A percentile compares a stretch with the other conserved stretches of the same genome.
Conservation (phyloP, 2,329 filamentous ascomycete genomes). For the Aureobasidium namibiae region DNA sequence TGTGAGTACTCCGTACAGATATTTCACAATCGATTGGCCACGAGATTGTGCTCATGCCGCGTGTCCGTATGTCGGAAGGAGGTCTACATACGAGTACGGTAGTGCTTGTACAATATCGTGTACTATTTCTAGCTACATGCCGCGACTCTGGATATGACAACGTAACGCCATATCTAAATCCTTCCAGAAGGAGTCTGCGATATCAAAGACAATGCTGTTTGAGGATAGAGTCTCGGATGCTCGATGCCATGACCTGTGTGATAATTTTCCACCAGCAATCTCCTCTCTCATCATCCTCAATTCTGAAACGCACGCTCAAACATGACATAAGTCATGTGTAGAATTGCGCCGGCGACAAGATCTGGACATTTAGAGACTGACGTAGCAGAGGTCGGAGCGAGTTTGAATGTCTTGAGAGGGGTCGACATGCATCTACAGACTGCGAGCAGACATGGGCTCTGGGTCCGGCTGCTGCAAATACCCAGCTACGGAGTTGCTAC, state of each 20-base stretch:
- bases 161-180: neutral
- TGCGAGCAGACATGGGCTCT: neutral
- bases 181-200: constrained; percentile 4
- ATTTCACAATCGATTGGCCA: neutral
- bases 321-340: constrained; percentile 1
- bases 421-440: neutral
- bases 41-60: neutral
- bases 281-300: neutral
- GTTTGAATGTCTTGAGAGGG: neutral
- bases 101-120: neutral
- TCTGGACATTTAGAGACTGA: neutral
- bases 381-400: neutral
- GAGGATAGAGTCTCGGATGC: neutral
- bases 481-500: neutral
- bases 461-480: neutral
- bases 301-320: neutral
- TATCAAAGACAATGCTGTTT: neutral
- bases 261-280: neutral
- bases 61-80: neutral
- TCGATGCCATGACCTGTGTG: neutral
- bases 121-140: neutral
- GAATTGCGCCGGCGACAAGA: neutral
- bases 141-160: neutral
- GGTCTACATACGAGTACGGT: neutral
- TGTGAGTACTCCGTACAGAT: too few species aligned